Evolutionary conservation across 1,284 basidiomycete species (phyloP), one percentile per base, ranked within the genome.

Genomic region (Moniliophthora roreri): DNA sequence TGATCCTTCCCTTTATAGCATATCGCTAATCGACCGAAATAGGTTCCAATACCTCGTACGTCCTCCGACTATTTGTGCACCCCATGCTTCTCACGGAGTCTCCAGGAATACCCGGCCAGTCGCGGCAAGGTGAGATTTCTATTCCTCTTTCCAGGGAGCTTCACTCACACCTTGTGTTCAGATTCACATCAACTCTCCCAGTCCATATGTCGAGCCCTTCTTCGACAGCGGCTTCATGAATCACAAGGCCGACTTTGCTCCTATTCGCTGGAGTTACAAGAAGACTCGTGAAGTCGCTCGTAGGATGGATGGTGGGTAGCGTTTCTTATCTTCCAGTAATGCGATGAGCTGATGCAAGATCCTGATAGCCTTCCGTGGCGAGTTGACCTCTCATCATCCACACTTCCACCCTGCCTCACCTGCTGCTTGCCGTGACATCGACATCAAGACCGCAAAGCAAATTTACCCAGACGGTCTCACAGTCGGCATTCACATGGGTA

Each of bases 201-300:
- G 76, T 68, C 85, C 85, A 3, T 87, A 87, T 69, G 70, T 71
- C 60, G 80, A 81, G 57, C 84, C 86, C 3, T 74, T 69, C 69
- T 87, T 86, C 63, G 85, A 88, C 69, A 81, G 78, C 56, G 85
- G 85, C 21, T 87, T 87, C 78, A 82, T 88, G 83, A 87, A 86
- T 73, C 68, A 87, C 72, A 85, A 85, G 73, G 85, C 84, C 21
- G 85, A 87, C 70, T 84, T 85, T 61, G 84, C 84, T n/a, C 85
- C 85, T 11, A 84, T 87, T 60, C 80, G 84, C 46, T 87, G 85
- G 85, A 81, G 81, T 62, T 87, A 87, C 73, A 87, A 87, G 79
- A 82, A 81, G 74, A 85, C 82, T 41, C 81, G 85, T 61, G 85
- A 87, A 61, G 69, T 87, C 16, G 85, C 84, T n/a, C 75, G 85